phyloP scores from a whole-genome alignment of 1,284 basidiomycete genomes.

The Cutaneotrichosporon dermatis region DNA sequence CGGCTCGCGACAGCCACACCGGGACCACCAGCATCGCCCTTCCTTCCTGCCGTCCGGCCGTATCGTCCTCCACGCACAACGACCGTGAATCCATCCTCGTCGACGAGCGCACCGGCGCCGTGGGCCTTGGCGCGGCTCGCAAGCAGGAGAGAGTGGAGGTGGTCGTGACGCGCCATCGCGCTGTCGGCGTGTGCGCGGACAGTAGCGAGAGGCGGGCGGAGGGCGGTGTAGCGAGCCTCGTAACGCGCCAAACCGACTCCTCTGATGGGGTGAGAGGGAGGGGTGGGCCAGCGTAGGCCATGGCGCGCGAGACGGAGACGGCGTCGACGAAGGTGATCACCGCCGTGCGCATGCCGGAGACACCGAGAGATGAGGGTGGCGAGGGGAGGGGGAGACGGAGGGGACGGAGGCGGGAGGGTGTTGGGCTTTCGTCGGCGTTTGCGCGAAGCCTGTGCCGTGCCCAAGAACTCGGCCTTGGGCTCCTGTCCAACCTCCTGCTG shows the following conservation, averaged over 20 bases:
- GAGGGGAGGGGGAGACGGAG: slow-evolving; percentile 33
- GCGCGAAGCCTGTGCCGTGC: slow-evolving; percentile 45
- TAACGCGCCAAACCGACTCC: slow-evolving; percentile 70
- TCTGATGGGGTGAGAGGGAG: slow-evolving; percentile 47
- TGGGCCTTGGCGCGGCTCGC: slow-evolving; percentile 53
- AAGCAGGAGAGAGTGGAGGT: slow-evolving; percentile 54
- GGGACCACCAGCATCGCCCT: slow-evolving; percentile 60
- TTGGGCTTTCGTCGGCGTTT: slow-evolving; percentile 46
- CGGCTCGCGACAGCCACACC: slow-evolving; percentile 72
- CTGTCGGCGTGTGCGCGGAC: slow-evolving; percentile 72
- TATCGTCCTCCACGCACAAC: slow-evolving; percentile 82
- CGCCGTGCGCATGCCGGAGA: slow-evolving; percentile 52
- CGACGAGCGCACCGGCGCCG: slow-evolving; percentile 66
- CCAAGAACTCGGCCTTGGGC: slow-evolving; percentile 49
- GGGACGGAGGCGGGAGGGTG: slow-evolving; percentile 57
- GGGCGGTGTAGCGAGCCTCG: slow-evolving; percentile 57
- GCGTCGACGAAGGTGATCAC: slow-evolving; percentile 74
- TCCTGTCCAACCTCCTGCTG: slow-evolving; percentile 28
- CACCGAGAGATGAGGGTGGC: slow-evolving; percentile 20
- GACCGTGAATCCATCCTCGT: slow-evolving; percentile 87
- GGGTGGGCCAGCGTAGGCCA: slow-evolving; percentile 45
- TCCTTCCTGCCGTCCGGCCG: slow-evolving; percentile 73
- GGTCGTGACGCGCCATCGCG: slow-evolving; percentile 69
- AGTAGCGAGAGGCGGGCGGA: slow-evolving; percentile 65
- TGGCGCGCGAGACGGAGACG: slow-evolving; percentile 60